Conservation (phyloP, 371 early-diverging fungal genomes). For the Gilbertella persicaria region DNA sequence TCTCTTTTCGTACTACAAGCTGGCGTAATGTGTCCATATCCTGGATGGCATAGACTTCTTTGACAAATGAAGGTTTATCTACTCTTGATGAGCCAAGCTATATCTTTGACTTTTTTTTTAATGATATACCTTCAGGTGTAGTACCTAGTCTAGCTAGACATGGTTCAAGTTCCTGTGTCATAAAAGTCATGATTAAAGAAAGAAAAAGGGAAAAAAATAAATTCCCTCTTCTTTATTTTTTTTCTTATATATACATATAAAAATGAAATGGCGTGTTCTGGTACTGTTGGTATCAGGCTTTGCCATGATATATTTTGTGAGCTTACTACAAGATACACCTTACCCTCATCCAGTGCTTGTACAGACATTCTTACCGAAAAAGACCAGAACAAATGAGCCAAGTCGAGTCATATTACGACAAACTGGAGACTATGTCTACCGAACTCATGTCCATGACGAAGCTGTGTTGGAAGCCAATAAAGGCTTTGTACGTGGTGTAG, state of each 20-base stretch:
- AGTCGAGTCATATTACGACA: conserved; percentile 26
- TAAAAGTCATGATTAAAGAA: conserved; percentile 1
- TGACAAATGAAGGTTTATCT: conserved; percentile 52
- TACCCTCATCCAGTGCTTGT: conserved; percentile 42
- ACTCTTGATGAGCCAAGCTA: conserved; percentile 9
- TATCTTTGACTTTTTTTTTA: background rate
- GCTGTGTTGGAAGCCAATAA: conserved; percentile 2
- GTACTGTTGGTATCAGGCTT: conserved; percentile 35
- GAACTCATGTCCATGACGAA: conserved; percentile 39
- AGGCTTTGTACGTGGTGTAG: conserved; percentile 18
- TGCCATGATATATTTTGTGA: conserved; percentile 43
- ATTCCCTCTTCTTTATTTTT: too few relatives aligned
- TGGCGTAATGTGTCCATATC: conserved; percentile 54
- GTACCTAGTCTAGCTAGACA: conserved; percentile 51
- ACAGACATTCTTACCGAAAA: conserved; percentile 9
- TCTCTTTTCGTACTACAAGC: conserved; percentile 62
- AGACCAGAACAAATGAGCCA: conserved; percentile 11
- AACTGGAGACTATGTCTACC: conserved; percentile 32
- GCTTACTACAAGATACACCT: conserved; percentile 41
- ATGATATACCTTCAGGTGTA: conserved; percentile 44
- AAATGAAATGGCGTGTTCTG: conserved; percentile 54
- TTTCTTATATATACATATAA: too few relatives aligned
- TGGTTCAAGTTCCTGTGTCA: conserved; percentile 44
- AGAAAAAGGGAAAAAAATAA: background rate
- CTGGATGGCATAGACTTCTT: conserved; percentile 47